These are phyloP conservation scores for Macrophomina pseudophaseolina DNA, from an alignment of 2,329 filamentous ascomycete species.

Conservation along the genomic window DNA sequence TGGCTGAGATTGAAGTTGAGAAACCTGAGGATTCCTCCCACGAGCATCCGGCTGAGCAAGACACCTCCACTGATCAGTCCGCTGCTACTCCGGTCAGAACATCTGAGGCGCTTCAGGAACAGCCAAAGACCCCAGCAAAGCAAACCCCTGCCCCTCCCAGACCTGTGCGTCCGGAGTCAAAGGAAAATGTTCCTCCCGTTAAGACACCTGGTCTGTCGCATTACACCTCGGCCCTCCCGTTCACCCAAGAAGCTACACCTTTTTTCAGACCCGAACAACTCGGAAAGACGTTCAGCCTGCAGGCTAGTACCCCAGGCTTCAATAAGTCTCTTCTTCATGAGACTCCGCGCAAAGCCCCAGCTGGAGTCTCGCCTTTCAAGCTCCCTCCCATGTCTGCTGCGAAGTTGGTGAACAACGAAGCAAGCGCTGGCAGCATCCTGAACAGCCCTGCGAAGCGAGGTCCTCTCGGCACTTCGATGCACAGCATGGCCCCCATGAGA, in stretches of 20 bases:
- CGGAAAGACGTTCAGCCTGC: conserved; percentile 7
- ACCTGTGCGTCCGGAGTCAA: background rate
- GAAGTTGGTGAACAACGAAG: conserved; percentile 3
- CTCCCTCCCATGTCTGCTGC: conserved; percentile 19
- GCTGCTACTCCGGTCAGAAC: conserved; percentile 15
- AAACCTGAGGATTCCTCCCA: background rate
- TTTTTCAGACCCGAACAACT: conserved; percentile 18
- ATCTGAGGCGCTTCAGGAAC: background rate
- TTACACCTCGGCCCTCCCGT: conserved; percentile 6
- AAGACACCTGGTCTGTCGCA: conserved; percentile 16
- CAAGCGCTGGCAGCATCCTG: conserved; percentile 5
- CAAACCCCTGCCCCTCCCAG: conserved; percentile 5
- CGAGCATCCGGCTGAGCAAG: background rate
- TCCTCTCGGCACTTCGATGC: background rate
- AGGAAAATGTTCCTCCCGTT: conserved; percentile 8
- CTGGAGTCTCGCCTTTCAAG: conserved; percentile 26
- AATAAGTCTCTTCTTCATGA: conserved; percentile 25
- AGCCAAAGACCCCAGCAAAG: conserved; percentile 7
- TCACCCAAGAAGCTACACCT: conserved; percentile 19
- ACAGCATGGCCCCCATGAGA: conserved; percentile 20
- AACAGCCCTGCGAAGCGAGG: conserved; percentile 21
- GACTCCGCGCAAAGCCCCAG: conserved; percentile 25
- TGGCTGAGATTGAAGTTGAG: background rate
- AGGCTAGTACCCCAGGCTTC: conserved; percentile 16
- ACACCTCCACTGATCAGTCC: background rate